Evolutionary conservation across 495 filamentous ascomycete species (phyloP), one percentile per base, ranked within the genome.

Genomic region (Delitschia confertaspora): DNA sequence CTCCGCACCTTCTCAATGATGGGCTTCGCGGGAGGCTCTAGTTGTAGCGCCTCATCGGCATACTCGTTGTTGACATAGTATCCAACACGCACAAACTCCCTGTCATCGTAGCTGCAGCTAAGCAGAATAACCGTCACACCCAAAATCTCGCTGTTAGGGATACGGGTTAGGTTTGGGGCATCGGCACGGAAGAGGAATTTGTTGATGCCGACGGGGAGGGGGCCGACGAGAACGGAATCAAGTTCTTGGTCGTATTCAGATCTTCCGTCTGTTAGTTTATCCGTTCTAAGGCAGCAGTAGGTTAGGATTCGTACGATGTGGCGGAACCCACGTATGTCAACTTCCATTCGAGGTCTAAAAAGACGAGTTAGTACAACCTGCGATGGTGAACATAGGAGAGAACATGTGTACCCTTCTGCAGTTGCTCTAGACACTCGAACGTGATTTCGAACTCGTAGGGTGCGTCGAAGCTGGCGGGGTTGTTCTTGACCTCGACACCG

Each of bases 11-110:
- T 83, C 58, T 96, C 93, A 42, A 95, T 81, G 54, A 88, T 74
- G 22, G 87, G 85, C 70, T 93, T 93, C 33, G 85, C 74, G 2
- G 93, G 91, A 9, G 91, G 93, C 42, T 95, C 85, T 18, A 78
- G 76, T 46, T 73, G 76, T 33, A 98, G 72, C 65, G 93, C 86
- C 53, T 95, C 87, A 18, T 81, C 82, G 52, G 89, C 84, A 62
- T 98, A 98, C 61, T 96, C 93, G 54, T 96, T 96, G 69, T 95
- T 98, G 45, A 95, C 88, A 55, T 98, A 98, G 73, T 98, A 98
- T 29, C 91, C 91, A 17, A 98, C 91, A 54, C 91, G 88, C 27
- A 98, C 91, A 55, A 98, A 98, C 63, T 98, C 91, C 56, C 91
- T 75, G 41, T 82, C 79, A 57, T 96, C 91, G 67, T 98, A 98